Evolutionary conservation across 164 flowering plant genomes (phyloP).

Genomic region (Euptelea pleiosperma): DNA sequence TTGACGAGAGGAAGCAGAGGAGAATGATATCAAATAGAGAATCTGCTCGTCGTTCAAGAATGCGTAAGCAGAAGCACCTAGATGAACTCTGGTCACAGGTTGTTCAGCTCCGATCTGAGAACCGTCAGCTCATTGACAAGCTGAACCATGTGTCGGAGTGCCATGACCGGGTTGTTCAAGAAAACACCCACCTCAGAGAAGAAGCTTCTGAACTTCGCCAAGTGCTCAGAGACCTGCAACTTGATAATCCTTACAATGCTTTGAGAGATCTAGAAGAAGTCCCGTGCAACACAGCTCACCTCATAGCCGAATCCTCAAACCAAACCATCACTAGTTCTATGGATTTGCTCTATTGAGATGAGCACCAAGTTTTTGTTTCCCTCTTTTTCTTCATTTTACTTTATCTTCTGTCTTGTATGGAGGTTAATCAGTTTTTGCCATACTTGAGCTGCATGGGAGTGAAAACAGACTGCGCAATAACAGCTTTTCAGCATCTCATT

Average conservation of each 20-base stretch:
- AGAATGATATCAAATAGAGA: conserved; percentile 96
- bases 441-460: conserved; percentile 16
- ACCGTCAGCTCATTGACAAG: conserved; percentile 73
- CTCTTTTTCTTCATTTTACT: not conserved
- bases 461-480: conserved; percentile 17
- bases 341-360: conserved; percentile 31
- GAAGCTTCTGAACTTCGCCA: conserved; percentile 65
- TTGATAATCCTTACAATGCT: conserved; percentile 38
- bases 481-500: conserved; percentile 20
- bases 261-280: conserved; percentile 46
- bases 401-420: not conserved
- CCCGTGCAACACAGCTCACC: conserved; percentile 41
- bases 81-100: conserved; percentile 94
- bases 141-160: conserved; percentile 59
- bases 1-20: conserved; percentile 80
- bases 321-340: conserved; percentile 35
- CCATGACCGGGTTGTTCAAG: conserved; percentile 59
- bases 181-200: conserved; percentile 70
- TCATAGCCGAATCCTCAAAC: conserved; percentile 42
- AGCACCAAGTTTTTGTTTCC: not conserved
- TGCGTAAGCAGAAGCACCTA: conserved; percentile 90
- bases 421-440: conserved; percentile 14
- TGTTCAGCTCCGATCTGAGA: conserved; percentile 69
- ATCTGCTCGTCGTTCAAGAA: conserved; percentile 88
- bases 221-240: conserved; percentile 49